Base-by-base conservation (phyloP, 208 protist genomes). In the Acanthamoeba sp. region DNA sequence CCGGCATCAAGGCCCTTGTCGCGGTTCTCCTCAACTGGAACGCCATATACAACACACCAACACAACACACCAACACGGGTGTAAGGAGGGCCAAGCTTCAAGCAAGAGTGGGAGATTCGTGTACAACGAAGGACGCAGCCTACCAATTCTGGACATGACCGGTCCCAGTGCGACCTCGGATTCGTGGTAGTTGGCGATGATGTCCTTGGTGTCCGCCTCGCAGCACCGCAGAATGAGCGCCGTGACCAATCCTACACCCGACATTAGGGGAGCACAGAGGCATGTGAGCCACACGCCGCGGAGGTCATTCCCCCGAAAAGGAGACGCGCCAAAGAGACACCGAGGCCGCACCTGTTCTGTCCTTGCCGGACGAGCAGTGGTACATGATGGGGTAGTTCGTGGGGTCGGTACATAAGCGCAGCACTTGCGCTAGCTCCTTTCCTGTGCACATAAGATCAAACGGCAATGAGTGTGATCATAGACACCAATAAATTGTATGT, bases 311-410 rank as follows among this genome's bases (percentile, higher is more conserved):
- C 22, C 0, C 14, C n/a, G 34, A 38, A 40, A 20, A 66, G n/a
- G 57, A 66, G 59, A 32, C 14, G 69, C 36, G 29, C 22, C 55
- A 12, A 12, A 73, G 22, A 38, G 29, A 73, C 9, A 40, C 12
- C 12, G 10, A 69, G 16, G 38, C 3, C 36, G 18, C 78, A 80
- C 88, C 64, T 48, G 62, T 93, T 9, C 64, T 32, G 88, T 80
- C 55, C n/a, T 93, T 93, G n/a, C 88, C 88, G 14, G 88, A 93
- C 4, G 88, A 93, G 62, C 88, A 93, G 64, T 93, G 88, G 62
- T 80, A 93, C 55, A 93, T 71, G 64, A 93, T 93, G 36, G 88
- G 88, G 34, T 93, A 80, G 38, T 93, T 93, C 55, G 22, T 59
- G 27, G 55, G 55, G 40, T 93, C 50, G 18, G 88, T 59, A 16